Evolutionary conservation across 257 asterid genomes (phyloP).

Genomic region (Solanum clarkiae): DNA sequence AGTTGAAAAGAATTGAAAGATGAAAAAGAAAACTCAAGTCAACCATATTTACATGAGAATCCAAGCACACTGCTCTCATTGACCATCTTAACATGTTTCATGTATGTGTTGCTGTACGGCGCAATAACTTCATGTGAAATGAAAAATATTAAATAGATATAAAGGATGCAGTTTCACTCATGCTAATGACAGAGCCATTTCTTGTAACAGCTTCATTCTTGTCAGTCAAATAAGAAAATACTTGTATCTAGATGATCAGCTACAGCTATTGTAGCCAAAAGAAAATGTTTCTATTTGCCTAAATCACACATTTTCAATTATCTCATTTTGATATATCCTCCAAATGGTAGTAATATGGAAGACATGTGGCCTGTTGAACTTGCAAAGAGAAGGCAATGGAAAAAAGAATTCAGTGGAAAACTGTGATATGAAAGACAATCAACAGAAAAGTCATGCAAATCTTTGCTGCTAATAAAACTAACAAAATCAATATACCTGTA

Average conservation of each 20-base stretch:
- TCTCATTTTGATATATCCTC: not conserved
- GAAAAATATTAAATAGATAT: not conserved
- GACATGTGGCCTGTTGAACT: not conserved
- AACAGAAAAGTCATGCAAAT: not conserved
- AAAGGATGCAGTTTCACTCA: not conserved
- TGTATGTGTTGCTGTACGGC: not conserved
- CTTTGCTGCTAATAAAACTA: not conserved
- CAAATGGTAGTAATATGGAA: not conserved
- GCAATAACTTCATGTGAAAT: not conserved
- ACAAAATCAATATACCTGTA: constrained; percentile 32
- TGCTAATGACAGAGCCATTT: not conserved
- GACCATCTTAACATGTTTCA: not conserved
- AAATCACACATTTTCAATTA: not conserved
- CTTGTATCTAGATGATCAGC: not conserved
- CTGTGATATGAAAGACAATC: not conserved
- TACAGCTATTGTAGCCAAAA: not conserved
- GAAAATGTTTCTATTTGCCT: not conserved
- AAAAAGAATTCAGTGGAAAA: not conserved
- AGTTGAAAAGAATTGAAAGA: not conserved
- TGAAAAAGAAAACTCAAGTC: not conserved
- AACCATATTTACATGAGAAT: not conserved
- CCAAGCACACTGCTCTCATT: not conserved
- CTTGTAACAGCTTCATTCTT: not conserved
- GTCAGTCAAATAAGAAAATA: not conserved
- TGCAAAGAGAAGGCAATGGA: not conserved